phyloP scores from a whole-genome alignment of 192 early-diverging fungal species.

The Helicostylum pulchrum region DNA sequence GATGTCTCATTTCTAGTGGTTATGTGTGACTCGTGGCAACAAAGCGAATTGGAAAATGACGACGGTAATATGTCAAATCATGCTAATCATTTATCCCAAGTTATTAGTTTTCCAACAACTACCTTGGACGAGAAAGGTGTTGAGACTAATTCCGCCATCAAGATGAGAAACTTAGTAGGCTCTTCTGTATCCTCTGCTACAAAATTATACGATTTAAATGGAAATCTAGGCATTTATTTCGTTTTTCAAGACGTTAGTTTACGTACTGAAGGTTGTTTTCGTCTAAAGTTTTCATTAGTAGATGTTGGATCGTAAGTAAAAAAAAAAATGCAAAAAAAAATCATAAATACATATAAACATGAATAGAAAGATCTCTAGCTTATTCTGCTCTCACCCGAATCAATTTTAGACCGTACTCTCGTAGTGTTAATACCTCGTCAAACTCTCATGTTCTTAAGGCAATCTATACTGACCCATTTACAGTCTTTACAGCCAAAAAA shows the following conservation, averaged over 20 bases:
- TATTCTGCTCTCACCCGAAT: neutral
- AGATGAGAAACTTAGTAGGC: constrained; percentile 68
- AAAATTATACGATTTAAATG: constrained; percentile 60
- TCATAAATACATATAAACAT: neutral
- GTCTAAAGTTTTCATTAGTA: constrained; percentile 67
- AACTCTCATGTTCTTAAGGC: constrained; percentile 37
- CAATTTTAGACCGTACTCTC: neutral
- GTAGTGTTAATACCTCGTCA: constrained; percentile 16
- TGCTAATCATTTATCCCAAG: constrained; percentile 13
- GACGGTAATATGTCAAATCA: neutral
- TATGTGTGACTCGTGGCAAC: constrained; percentile 3
- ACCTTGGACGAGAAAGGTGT: constrained; percentile 4
- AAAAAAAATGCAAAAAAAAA: constrained; percentile 27
- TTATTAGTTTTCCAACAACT: constrained; percentile 32
- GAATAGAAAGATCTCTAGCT: neutral
- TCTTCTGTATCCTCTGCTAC: constrained; percentile 65
- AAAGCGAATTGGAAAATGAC: neutral
- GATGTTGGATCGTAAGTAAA: constrained; percentile 56
- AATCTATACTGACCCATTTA: constrained; percentile 63
- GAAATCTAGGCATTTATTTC: constrained; percentile 70
- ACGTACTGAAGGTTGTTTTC: constrained; percentile 69
- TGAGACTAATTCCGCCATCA: constrained; percentile 7
- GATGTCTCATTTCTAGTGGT: constrained; percentile 11
- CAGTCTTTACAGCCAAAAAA: constrained; percentile 70
- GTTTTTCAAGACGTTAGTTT: constrained; percentile 80